Conservation (phyloP, 352 stramenopile genomes). For the Pythium vanterpoolii region DNA sequence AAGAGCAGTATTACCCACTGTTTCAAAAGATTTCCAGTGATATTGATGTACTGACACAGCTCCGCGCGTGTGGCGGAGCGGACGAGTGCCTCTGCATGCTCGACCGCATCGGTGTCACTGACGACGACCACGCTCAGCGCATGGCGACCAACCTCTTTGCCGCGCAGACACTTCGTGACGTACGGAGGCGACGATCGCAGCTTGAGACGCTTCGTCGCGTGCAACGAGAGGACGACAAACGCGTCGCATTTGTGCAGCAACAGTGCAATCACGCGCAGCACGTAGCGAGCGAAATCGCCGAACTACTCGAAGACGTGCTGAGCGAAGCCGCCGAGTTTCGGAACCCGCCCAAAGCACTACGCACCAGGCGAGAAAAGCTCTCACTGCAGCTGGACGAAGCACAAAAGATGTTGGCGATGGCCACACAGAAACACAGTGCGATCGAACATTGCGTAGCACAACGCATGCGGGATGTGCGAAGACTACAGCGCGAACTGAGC, state of each 20-base stretch:
- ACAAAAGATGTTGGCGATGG: constrained; percentile 10
- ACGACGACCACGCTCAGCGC: constrained; percentile 38
- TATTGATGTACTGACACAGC: constrained; percentile 5
- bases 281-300: constrained; percentile 23
- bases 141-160: constrained; percentile 63
- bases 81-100: constrained; percentile 30
- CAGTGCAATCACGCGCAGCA: constrained; percentile 30
- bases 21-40: constrained; percentile 36
- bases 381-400: constrained; percentile 33
- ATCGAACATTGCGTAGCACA: constrained; percentile 5
- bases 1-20: constrained; percentile 37
- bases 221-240: constrained; percentile 34
- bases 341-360: constrained; percentile 50
- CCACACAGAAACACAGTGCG: constrained; percentile 18
- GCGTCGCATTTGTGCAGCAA: constrained; percentile 24
- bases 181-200: constrained; percentile 24
- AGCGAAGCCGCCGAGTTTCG: constrained; percentile 59
- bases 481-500: constrained; percentile 22
- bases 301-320: constrained; percentile 36
- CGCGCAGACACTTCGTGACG: constrained; percentile 29
- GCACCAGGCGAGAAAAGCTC: constrained; percentile 31
- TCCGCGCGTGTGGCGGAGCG: constrained; percentile 22
- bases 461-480: constrained; percentile 19
- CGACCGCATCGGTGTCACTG: constrained; percentile 34
- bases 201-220: constrained; percentile 9